Evolutionary conservation across 176 grass and related monocot genomes (phyloP).

Genomic region (Oryza glumipatula): DNA sequence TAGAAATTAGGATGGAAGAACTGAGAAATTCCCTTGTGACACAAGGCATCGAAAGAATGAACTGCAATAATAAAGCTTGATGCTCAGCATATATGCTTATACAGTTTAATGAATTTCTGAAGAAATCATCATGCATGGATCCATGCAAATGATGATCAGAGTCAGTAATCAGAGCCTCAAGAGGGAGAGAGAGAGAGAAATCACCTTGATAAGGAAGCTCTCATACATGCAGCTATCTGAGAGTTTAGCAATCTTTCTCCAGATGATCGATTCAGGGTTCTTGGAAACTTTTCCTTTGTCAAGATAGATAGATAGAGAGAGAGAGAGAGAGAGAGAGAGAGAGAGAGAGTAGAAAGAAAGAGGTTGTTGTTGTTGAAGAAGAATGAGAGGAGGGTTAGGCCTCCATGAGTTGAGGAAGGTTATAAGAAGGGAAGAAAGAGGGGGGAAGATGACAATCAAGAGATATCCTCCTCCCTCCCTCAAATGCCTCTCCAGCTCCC

Average conservation of each 20-base stretch:
- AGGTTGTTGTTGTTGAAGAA: background rate
- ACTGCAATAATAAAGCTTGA: background rate
- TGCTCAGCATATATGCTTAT: background rate
- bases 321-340: background rate
- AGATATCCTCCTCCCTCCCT: slow-evolving; percentile 42
- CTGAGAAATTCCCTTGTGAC: background rate
- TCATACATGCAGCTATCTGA: background rate
- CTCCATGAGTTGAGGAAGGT: slow-evolving; percentile 42
- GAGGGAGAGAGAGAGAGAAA: background rate
- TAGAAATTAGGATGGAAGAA: slow-evolving; percentile 10
- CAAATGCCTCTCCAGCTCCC: slow-evolving; percentile 14
- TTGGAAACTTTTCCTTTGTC: slow-evolving; percentile 3
- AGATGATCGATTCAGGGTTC: background rate
- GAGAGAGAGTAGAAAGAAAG: background rate
- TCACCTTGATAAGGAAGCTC: slow-evolving; percentile 40
- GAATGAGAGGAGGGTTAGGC: slow-evolving; percentile 23
- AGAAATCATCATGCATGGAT: slow-evolving; percentile 2
- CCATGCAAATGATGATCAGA: background rate
- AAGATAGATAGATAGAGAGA: slow-evolving; percentile 1
- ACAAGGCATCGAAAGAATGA: background rate
- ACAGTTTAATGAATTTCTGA: background rate
- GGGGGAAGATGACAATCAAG: slow-evolving; percentile 48
- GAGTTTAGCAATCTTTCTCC: slow-evolving; percentile 2
- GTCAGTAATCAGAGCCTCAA: background rate
- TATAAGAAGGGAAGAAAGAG: slow-evolving; percentile 34